These are phyloP conservation scores for Arabidopsis lyrata DNA, from an alignment of 441 rosid species.

Conservation along the genomic window DNA sequence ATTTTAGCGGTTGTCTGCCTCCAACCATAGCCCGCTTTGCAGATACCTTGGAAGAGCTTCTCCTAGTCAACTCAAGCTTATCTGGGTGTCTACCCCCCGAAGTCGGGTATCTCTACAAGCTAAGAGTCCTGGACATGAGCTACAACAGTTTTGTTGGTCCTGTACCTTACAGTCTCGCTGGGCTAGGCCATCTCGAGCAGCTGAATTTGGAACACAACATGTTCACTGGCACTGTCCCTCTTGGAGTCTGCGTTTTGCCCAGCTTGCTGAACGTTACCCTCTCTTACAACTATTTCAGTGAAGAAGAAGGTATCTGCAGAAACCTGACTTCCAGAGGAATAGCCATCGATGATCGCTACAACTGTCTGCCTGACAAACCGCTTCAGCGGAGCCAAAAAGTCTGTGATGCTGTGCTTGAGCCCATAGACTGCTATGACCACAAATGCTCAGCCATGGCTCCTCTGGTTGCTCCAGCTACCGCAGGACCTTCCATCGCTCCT, in stretches of 20 bases:
- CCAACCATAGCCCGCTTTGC: slow-evolving; percentile 71
- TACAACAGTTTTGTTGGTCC: slow-evolving; percentile 72
- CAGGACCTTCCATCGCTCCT: slow-evolving; percentile 58
- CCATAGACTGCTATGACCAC: slow-evolving; percentile 68
- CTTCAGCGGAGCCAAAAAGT: slow-evolving; percentile 62
- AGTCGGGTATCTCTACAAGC: slow-evolving; percentile 76
- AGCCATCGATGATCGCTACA: slow-evolving; percentile 64
- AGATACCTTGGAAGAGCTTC: slow-evolving; percentile 69
- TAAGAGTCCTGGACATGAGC: slow-evolving; percentile 83
- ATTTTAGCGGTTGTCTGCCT: slow-evolving; percentile 83
- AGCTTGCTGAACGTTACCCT: slow-evolving; percentile 65
- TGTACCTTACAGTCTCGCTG: slow-evolving; percentile 76
- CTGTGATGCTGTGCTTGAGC: slow-evolving; percentile 63
- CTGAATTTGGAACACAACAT: slow-evolving; percentile 71
- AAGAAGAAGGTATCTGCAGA: slow-evolving; percentile 65
- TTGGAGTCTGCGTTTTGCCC: slow-evolving; percentile 72
- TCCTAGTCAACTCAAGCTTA: slow-evolving; percentile 68
- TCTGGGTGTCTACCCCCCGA: slow-evolving; percentile 86
- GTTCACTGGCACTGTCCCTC: slow-evolving; percentile 69
- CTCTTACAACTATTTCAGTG: slow-evolving; percentile 75
- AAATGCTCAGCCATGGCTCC: slow-evolving; percentile 56
- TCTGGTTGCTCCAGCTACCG: slow-evolving; percentile 43
- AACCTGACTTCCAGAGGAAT: slow-evolving; percentile 66
- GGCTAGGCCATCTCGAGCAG: slow-evolving; percentile 67
- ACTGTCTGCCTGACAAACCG: slow-evolving; percentile 74